Base-by-base conservation (phyloP, 116 monocot species). In the Zostera marina region DNA sequence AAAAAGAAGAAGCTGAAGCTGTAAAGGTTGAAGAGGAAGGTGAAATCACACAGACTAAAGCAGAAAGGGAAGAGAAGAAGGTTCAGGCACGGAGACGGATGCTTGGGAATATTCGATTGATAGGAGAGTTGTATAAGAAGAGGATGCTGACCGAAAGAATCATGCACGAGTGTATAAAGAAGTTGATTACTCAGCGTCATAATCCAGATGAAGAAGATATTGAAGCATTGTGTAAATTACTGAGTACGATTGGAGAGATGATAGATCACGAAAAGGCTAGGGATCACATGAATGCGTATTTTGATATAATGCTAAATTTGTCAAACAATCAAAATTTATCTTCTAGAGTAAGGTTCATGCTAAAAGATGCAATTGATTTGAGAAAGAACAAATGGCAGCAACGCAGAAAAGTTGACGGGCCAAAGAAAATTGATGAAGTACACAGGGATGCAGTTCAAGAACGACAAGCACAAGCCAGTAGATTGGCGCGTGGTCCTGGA, bases 361-460 rank as follows among this genome's bases (percentile, higher is more conserved):
- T 94, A 19, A 79, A 54, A 62, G 94, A 94, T 77, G 60, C 75
- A 47, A 88, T 88, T 68, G 94, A 94, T 76, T 73, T 94, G 9
- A 81, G 88, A 63, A 82, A 65, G 51, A 94, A 94, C 47, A 88
- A 70, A 41, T 94, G 94, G 94, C 84, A 88, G 56, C 81, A 84
- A 26, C 81, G 94, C 61, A 79, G 84, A 47, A 92, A 92, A 70
- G 72, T 92, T 62, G 92, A 92, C 56, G 92, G 92, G 5, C 92
- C 92, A 22, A 92, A 92, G 74, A 92, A 92, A 65, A 92, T 92
- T 69, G 92, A 92, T 19, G 87, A 92, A 48, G 87, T 92, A 14
- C 92, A 87, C 45, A 76, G 87, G 48, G 92, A 92, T 74, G 92
- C 83, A 26, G 87, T 76, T 65, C 80, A 83, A 60, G 92, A 92